Conservation (phyloP, 257 asterid genomes). For the Capsicum rhomboideum region DNA sequence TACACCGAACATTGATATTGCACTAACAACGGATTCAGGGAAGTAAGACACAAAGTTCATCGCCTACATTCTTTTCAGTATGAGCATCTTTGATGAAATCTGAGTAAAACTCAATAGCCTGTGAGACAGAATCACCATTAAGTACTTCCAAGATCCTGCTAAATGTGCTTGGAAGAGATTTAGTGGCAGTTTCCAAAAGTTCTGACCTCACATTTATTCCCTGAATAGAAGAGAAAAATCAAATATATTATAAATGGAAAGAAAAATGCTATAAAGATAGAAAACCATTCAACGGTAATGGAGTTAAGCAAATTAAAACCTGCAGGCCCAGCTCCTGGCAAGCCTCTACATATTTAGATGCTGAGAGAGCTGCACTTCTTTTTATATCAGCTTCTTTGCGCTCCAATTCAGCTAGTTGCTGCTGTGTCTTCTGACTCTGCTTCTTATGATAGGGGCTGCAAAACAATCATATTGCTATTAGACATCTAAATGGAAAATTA, state of each 20-base stretch:
- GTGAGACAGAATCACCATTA: slow-evolving; percentile 62
- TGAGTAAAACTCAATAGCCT: slow-evolving; percentile 70
- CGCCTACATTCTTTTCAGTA: slow-evolving; percentile 64
- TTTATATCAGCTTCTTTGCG: slow-evolving; percentile 86
- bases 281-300: background rate
- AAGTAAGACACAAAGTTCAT: background rate
- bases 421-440: slow-evolving; percentile 88
- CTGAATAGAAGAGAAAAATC: slow-evolving; percentile 28
- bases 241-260: background rate
- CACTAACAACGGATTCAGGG: background rate
- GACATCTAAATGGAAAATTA: background rate
- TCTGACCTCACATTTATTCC: slow-evolving; percentile 81
- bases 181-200: slow-evolving; percentile 62
- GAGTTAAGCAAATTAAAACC: slow-evolving; percentile 32
- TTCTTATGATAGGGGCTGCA: slow-evolving; percentile 83
- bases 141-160: slow-evolving; percentile 58
- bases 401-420: slow-evolving; percentile 83
- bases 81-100: slow-evolving; percentile 76
- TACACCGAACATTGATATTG: background rate
- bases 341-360: slow-evolving; percentile 83
- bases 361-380: slow-evolving; percentile 87
- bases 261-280: background rate
- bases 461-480: slow-evolving; percentile 3
- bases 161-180: slow-evolving; percentile 74
- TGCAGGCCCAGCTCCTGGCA: slow-evolving; percentile 92